These are phyloP conservation scores for Theileria annulata DNA, from an alignment of 169 alveolate species.

Conservation along the genomic window DNA sequence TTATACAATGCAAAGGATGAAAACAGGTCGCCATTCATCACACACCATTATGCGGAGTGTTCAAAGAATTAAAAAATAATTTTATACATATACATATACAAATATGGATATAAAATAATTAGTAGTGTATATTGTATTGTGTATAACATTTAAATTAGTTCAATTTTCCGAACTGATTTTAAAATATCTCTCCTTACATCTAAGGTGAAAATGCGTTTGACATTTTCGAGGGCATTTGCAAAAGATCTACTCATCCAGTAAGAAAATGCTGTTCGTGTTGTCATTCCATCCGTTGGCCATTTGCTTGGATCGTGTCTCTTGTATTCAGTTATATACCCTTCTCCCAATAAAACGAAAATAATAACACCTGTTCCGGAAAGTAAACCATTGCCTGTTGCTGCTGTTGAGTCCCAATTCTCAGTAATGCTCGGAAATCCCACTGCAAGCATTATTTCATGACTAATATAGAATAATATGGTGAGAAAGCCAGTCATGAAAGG, in stretches of 20 bases:
- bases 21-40: slow-evolving; percentile 72
- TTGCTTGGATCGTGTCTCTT: not conserved
- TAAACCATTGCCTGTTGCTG: slow-evolving; percentile 3
- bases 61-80: slow-evolving; percentile 45
- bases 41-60: slow-evolving; percentile 70
- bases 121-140: not conserved
- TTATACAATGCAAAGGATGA: slow-evolving; percentile 75
- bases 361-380: not conserved
- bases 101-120: not conserved
- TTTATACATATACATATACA: not conserved
- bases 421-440: slow-evolving; percentile 26
- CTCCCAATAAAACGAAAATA: slow-evolving; percentile 4
- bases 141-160: not conserved
- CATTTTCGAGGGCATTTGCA: slow-evolving; percentile 1
- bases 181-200: slow-evolving; percentile 10
- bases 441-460: not conserved
- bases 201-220: not conserved
- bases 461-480: slow-evolving; percentile 5
- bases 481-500: slow-evolving; percentile 4
- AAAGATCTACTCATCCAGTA: slow-evolving; percentile 1
- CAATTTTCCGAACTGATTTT: not conserved
- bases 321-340: slow-evolving; percentile 2
- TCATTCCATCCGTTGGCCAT: slow-evolving; percentile 23
- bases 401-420: not conserved
- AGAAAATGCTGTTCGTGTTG: not conserved